Evolutionary conservation across 2,329 filamentous ascomycete genomes (phyloP), one percentile per base, ranked within the genome.

Genomic region (Venturiaceae sp.): DNA sequence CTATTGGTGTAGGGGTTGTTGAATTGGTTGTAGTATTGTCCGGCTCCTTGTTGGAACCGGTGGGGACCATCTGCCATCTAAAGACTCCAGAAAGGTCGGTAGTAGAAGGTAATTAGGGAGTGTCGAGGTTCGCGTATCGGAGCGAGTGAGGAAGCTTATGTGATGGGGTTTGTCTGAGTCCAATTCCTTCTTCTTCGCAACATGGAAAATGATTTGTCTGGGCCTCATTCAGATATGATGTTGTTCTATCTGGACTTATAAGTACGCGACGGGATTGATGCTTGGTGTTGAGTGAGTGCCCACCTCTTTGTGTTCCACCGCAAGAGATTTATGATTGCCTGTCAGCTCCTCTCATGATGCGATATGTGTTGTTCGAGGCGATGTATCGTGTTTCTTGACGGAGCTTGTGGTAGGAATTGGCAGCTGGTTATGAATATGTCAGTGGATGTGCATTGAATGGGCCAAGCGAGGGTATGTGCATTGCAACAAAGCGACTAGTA

Each of bases 1-100:
- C 54, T 28, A 41, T 58, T 52, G 63, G 77, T 71, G 69, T 79
- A 75, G 26, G 26, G 44, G 13, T 50, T 50, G 44, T 50, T 28
- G 14, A 28, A 26, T 23, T 50, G 44, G 72, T 81, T 80, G 72
- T 82, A 82, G 70, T 80, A 79, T 70, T 80, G 81, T 74, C 78
- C 77, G 74, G 78, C 77, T 77, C 81, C 80, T 76, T 81, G 78
- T 74, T 77, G 74, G 76, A 83, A 84, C 74, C 78, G 78, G 75
- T 81, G 82, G 66, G 74, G 75, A 81, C 80, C 82, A 83, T 87
- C 82, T 76, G 84, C 83, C 83, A 86, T 84, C 78, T 82, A 84
- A 80, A 71, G 72, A 63, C 52, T 53, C 52, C 32, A 37, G 52
- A 30, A 30, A 28, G 26, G 44, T 50, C 23, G 44, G 44, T 16